These are phyloP conservation scores for Colletotrichum musae DNA, from an alignment of 2,329 filamentous ascomycete genomes.

Conservation along the genomic window DNA sequence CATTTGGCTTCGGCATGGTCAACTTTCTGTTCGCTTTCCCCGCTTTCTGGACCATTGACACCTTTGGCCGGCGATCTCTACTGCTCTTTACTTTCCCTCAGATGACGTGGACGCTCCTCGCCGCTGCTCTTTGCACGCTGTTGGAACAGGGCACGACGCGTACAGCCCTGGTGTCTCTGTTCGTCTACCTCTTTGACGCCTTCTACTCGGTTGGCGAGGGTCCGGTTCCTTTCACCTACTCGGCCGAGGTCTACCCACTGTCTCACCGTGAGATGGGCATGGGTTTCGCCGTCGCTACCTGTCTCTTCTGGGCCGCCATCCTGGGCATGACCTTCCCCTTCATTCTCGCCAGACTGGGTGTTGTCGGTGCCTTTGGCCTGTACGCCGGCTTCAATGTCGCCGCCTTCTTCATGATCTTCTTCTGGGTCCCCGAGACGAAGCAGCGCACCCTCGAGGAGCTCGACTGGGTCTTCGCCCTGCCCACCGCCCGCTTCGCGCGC, in stretches of 20 bases:
- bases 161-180: constrained; percentile 65
- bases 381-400: constrained; percentile 70
- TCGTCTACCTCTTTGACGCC: constrained; percentile 48
- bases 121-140: constrained; percentile 68
- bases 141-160: constrained; percentile 51
- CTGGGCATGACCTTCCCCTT: constrained; percentile 75
- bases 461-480: constrained; percentile 55
- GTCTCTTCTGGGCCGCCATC: constrained; percentile 72
- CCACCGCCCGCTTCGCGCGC: constrained; percentile 48
- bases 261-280: constrained; percentile 81
- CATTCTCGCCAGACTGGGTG: constrained; percentile 62
- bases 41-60: constrained; percentile 66
- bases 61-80: constrained; percentile 67
- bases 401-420: constrained; percentile 69
- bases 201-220: constrained; percentile 65
- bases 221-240: constrained; percentile 78
- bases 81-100: constrained; percentile 72
- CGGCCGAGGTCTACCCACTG: constrained; percentile 78
- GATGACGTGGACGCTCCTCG: constrained; percentile 72
- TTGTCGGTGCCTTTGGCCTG: constrained; percentile 61
- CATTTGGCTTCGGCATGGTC: constrained; percentile 66
- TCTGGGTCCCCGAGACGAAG: constrained; percentile 73
- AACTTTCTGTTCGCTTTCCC: constrained; percentile 74
- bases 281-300: constrained; percentile 78
- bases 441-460: constrained; percentile 65